These are phyloP conservation scores for Panus rudis DNA, from an alignment of 768 basidiomycete species.

Conservation along the genomic window DNA sequence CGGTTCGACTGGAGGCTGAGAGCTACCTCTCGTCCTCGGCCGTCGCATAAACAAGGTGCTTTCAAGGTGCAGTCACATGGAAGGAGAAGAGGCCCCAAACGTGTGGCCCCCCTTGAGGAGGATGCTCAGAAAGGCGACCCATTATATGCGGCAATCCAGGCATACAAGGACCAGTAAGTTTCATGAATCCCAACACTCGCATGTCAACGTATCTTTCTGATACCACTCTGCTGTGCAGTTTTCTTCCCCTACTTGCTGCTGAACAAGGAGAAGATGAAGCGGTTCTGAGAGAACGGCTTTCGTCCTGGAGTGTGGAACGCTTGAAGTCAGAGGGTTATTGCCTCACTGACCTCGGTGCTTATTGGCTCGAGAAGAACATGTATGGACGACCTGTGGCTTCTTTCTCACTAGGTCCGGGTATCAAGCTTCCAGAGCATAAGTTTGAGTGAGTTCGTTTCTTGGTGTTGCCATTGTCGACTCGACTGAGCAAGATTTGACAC, in stretches of 20 bases:
- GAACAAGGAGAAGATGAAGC: conserved; percentile 64
- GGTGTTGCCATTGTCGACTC: conserved; percentile 4
- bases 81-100: conserved; percentile 24
- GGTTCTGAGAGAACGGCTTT: conserved; percentile 53
- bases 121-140: conserved; percentile 31
- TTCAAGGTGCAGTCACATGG: conserved; percentile 31
- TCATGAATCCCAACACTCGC: background rate
- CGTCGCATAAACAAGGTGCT: conserved; percentile 15
- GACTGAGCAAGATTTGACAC: conserved; percentile 1
- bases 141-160: conserved; percentile 42
- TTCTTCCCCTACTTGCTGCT: conserved; percentile 39
- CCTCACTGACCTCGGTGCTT: conserved; percentile 56
- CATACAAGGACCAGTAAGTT: conserved; percentile 49
- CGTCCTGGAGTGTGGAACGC: conserved; percentile 56
- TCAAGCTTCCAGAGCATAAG: conserved; percentile 54
- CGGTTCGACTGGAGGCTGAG: conserved; percentile 62
- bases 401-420: conserved; percentile 59
- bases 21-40: conserved; percentile 38
- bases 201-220: background rate
- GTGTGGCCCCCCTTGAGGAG: background rate
- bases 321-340: conserved; percentile 69
- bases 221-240: conserved; percentile 23
- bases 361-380: conserved; percentile 58
- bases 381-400: conserved; percentile 62
- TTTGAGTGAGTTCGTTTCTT: conserved; percentile 49